Evolutionary conservation across 192 early-diverging fungal species (phyloP).

Genomic region (Coemansia sp.): DNA sequence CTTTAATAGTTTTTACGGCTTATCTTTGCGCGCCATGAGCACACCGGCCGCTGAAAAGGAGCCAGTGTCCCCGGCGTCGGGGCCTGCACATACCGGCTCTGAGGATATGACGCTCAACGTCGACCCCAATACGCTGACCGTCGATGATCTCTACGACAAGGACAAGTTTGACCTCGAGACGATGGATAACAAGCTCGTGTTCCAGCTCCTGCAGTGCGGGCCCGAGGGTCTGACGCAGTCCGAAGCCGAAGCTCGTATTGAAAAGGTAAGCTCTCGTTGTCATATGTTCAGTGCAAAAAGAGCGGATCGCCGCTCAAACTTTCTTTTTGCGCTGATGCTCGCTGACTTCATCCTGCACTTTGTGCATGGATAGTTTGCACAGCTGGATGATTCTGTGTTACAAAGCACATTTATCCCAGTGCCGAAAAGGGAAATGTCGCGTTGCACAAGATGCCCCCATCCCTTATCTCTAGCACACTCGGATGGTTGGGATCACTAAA

Average conservation of each 20-base stretch:
- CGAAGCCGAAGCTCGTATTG: slow-evolving; percentile 64
- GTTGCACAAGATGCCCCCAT: background rate
- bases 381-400: background rate
- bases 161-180: slow-evolving; percentile 77
- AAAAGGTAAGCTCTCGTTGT: slow-evolving; percentile 47
- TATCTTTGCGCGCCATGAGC: slow-evolving; percentile 19
- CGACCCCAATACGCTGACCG: slow-evolving; percentile 62
- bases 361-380: too few relatives aligned
- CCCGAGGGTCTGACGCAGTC: slow-evolving; percentile 62
- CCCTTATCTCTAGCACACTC: background rate
- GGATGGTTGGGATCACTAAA: background rate
- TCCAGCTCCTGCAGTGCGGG: slow-evolving; percentile 65
- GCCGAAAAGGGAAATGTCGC: background rate
- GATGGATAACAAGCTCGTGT: slow-evolving; percentile 72
- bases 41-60: slow-evolving; percentile 38
- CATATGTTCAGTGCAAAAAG: background rate
- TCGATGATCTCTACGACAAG: slow-evolving; percentile 77
- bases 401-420: slow-evolving; percentile 3
- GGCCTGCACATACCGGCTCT: slow-evolving; percentile 1
- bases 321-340: background rate
- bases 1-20: background rate
- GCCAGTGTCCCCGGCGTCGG: slow-evolving; percentile 20
- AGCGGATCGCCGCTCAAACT: too few relatives aligned
- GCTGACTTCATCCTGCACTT: background rate
- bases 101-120: slow-evolving; percentile 56